Base-by-base conservation (phyloP, 106 monocot genomes). In the Apostasia shenzhenica region DNA sequence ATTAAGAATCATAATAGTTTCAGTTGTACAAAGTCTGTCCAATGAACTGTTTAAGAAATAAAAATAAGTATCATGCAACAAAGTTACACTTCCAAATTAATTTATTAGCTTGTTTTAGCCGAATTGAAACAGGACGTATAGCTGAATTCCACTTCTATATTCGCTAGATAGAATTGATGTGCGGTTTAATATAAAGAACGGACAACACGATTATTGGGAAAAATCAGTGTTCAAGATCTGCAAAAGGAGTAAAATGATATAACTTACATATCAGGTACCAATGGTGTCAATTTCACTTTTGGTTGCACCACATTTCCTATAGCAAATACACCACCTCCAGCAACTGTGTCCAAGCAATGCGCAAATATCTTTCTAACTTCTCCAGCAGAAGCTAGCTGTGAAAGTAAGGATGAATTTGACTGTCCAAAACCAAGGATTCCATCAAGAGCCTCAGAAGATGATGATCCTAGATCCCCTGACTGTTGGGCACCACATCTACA, bases 361-460 rank as follows among this genome's bases (percentile, higher is more conserved):
- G 95, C 63, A 79, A 95, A 95, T 26, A 84, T 77, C 72, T 95
- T 95, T 67, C 57, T 81, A 42, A 85, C 84, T 84, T 95, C 86
- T 63, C 91, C 84, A 40, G 82, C 48, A 70, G 91, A 70, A 70
- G 89, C 91, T 38, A 95, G 57, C 49, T 95, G 95, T 10, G 95
- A 89, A 61, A 95, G 55, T 68, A 89, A 77, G 6, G 95, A 95
- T 46, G 86, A 79, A 77, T 92, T 95, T 46, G 95, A 76, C 63
- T 95, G 92, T 8, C 95, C 95, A 75, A 95, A 95, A 52, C 95
- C 95, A 55, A 95, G 67, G 57, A 95, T 88, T 54, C 95, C 95
- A 75, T 95, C 95, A 54, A 95, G 72, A 47, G 88, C 95, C 65
- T 69, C 78, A 54, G 52, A 63, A 54, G 52, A 63, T 48, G 89